Evolutionary conservation across 2,329 filamentous ascomycete species (phyloP).

Genomic region (Talaromyces verruculosus): DNA sequence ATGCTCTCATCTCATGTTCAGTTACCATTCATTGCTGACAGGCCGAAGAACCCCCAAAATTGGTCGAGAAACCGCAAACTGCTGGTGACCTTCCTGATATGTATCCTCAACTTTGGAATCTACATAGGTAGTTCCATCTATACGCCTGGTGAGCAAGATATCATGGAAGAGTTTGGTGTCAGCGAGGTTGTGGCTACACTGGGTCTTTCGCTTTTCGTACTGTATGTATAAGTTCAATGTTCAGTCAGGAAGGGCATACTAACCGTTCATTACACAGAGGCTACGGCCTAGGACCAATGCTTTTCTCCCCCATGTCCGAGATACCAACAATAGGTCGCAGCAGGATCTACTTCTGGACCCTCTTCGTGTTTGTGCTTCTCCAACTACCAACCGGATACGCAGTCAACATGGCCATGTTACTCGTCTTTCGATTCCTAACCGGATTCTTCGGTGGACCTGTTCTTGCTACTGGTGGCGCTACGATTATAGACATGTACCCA

Average conservation of each 20-base stretch:
- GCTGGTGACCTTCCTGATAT: slow-evolving; percentile 28
- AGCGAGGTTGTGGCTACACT: slow-evolving; percentile 47
- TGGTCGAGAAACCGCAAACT: slow-evolving; percentile 28
- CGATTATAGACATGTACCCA: slow-evolving; percentile 64
- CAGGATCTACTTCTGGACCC: slow-evolving; percentile 66
- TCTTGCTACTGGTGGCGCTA: slow-evolving; percentile 68
- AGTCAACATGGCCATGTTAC: slow-evolving; percentile 8
- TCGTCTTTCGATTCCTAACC: slow-evolving; percentile 56
- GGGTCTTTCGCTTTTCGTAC: slow-evolving; percentile 61
- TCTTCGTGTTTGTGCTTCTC: slow-evolving; percentile 57
- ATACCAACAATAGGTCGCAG: slow-evolving; percentile 67
- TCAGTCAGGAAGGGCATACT: not conserved
- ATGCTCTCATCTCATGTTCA: no score
- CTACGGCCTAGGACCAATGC: slow-evolving; percentile 59
- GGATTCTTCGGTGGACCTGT: slow-evolving; percentile 64
- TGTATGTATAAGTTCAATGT: slow-evolving; percentile 30
- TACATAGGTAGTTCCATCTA: slow-evolving; percentile 39
- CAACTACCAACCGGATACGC: slow-evolving; percentile 7
- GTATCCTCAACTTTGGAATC: slow-evolving; percentile 40
- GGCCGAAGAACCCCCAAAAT: slow-evolving; percentile 28
- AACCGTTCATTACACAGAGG: slow-evolving; percentile 33
- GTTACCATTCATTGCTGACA: not conserved
- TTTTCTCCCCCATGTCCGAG: slow-evolving; percentile 61
- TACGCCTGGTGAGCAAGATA: slow-evolving; percentile 30
- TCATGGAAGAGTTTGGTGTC: slow-evolving; percentile 32